Conservation (phyloP, 768 basidiomycete genomes). For the Termitomyces bulborhizus region DNA sequence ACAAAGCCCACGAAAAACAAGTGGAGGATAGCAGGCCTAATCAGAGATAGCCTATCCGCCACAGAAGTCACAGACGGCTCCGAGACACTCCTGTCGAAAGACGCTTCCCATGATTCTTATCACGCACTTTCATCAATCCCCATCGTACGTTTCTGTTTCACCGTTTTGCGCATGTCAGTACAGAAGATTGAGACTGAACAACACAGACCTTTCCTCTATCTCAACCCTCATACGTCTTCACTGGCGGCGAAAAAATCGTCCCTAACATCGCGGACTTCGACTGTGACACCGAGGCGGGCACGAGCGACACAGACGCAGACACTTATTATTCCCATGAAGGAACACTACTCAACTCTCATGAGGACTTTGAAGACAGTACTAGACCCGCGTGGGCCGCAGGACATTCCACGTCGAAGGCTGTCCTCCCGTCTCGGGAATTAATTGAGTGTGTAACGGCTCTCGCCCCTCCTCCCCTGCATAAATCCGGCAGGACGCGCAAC, state of each 20-base stretch:
- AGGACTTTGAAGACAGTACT: not conserved
- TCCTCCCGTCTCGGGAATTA: not conserved
- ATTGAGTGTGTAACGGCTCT: conserved; percentile 11
- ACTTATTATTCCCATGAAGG: conserved; percentile 10
- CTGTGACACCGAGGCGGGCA: not conserved
- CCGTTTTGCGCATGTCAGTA: not conserved
- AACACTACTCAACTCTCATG: not conserved
- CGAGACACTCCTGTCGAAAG: conserved; percentile 3
- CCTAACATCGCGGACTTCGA: conserved; percentile 12
- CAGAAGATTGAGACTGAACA: not conserved
- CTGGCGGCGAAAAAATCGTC: conserved; percentile 9
- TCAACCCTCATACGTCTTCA: conserved; percentile 1
- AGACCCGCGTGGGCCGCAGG: not conserved
- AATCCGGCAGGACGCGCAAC: conserved; percentile 14
- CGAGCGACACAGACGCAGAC: conserved; percentile 9
- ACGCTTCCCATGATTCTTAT: not conserved
- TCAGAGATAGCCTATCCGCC: conserved; percentile 3
- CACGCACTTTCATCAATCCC: not conserved
- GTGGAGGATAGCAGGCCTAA: not conserved
- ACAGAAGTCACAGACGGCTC: conserved; percentile 7
- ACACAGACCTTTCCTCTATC: not conserved
- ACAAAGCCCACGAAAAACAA: not conserved
- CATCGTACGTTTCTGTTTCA: not conserved
- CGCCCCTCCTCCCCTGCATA: conserved; percentile 11
- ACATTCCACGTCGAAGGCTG: not conserved